These are phyloP conservation scores for Solanum chacoense DNA, from an alignment of 305 asterid genomes.

Conservation along the genomic window DNA sequence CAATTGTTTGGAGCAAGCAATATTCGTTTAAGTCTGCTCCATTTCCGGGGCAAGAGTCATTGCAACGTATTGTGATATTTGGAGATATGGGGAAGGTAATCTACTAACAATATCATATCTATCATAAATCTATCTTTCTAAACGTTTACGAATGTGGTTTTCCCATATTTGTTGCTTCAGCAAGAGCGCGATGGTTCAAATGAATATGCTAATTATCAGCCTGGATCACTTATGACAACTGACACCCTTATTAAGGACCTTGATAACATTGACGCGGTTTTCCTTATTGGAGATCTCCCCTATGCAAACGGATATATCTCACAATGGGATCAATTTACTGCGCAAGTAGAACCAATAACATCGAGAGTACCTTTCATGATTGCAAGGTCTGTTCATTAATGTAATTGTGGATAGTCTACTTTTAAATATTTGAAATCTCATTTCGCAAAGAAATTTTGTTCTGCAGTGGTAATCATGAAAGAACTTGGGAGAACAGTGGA, in stretches of 20 bases:
- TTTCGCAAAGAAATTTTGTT: background rate
- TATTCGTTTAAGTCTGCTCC: slow-evolving; percentile 31
- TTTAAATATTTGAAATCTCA: too few species aligned
- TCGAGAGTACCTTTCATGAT: slow-evolving; percentile 22
- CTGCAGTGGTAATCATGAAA: slow-evolving; percentile 32
- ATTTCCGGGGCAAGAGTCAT: slow-evolving; percentile 38
- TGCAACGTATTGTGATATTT: slow-evolving; percentile 37
- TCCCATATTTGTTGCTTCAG: slow-evolving; percentile 5
- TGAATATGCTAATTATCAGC: slow-evolving; percentile 29
- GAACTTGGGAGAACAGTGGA: slow-evolving; percentile 22
- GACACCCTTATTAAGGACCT: slow-evolving; percentile 22
- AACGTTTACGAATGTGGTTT: background rate
- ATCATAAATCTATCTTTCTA: background rate
- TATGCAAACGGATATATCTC: slow-evolving; percentile 31
- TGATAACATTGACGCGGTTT: slow-evolving; percentile 22
- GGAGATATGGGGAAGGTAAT: slow-evolving; percentile 56
- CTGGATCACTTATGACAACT: slow-evolving; percentile 27
- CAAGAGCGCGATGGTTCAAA: slow-evolving; percentile 33
- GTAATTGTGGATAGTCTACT: too few species aligned
- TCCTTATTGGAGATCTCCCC: slow-evolving; percentile 25
- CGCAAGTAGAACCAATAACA: slow-evolving; percentile 18
- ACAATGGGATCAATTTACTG: slow-evolving; percentile 29
- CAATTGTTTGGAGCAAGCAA: slow-evolving; percentile 28
- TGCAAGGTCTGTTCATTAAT: slow-evolving; percentile 17
- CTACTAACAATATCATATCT: background rate